phyloP scores from a whole-genome alignment of 1,139 yeast genomes.

The Zygosaccharomyces sapae region DNA sequence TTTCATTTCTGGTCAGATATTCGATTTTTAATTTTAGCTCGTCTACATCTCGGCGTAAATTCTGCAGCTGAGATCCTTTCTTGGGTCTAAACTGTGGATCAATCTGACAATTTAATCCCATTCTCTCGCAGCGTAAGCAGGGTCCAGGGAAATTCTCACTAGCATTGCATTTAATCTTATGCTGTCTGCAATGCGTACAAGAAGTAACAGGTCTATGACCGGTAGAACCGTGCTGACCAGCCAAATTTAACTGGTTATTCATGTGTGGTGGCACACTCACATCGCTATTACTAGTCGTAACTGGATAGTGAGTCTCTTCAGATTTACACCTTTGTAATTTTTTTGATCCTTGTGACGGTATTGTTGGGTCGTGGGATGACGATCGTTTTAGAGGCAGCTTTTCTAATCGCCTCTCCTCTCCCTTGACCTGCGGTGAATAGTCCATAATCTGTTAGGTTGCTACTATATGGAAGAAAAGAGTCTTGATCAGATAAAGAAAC shows the following conservation, averaged over 20 bases:
- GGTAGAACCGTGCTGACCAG: slow-evolving; percentile 27
- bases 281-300: neutral
- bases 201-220: slow-evolving; percentile 85
- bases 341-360: slow-evolving; percentile 5
- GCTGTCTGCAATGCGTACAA: slow-evolving; percentile 92
- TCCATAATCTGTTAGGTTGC: slow-evolving; percentile 6
- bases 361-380: slow-evolving; percentile 9
- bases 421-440: slow-evolving; percentile 9
- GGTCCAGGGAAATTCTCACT: slow-evolving; percentile 77
- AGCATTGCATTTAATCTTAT: slow-evolving; percentile 90
- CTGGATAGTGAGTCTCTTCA: slow-evolving; percentile 6
- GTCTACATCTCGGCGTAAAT: slow-evolving; percentile 77
- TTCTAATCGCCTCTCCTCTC: slow-evolving; percentile 6
- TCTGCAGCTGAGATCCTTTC: slow-evolving; percentile 85
- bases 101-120: slow-evolving; percentile 78
- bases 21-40: slow-evolving; percentile 76
- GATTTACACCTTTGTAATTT: slow-evolving; percentile 10
- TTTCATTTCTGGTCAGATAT: slow-evolving; percentile 65
- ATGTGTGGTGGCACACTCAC: neutral
- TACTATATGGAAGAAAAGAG: neutral
- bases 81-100: slow-evolving; percentile 91
- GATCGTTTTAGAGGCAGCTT: slow-evolving; percentile 8
- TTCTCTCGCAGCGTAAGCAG: slow-evolving; percentile 75
- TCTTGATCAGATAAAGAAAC: neutral
- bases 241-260: neutral